phyloP scores from a whole-genome alignment of 2,329 filamentous ascomycete species.

The Mycocentrospora acerina region DNA sequence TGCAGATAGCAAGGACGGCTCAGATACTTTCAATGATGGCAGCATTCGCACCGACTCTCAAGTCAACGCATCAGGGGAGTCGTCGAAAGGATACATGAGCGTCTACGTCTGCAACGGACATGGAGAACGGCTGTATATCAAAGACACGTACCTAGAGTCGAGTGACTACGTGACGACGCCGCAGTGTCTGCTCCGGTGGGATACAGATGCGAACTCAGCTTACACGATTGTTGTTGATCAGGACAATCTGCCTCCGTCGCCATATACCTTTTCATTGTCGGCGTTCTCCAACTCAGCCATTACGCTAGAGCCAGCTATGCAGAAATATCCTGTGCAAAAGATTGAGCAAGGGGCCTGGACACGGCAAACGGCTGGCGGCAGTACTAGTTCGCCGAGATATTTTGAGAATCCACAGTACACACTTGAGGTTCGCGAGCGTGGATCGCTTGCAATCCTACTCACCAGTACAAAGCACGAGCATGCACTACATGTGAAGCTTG shows the following conservation, averaged over 20 bases:
- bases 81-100: slow-evolving; percentile 74
- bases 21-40: slow-evolving; percentile 36
- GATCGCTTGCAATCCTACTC: slow-evolving; percentile 71
- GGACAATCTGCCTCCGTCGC: slow-evolving; percentile 70
- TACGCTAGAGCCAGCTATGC: slow-evolving; percentile 60
- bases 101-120: slow-evolving; percentile 75
- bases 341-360: slow-evolving; percentile 72
- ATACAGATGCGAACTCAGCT: slow-evolving; percentile 53
- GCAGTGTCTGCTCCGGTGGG: slow-evolving; percentile 80
- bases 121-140: slow-evolving; percentile 72
- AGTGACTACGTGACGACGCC: slow-evolving; percentile 92
- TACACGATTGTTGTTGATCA: slow-evolving; percentile 74
- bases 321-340: slow-evolving; percentile 61
- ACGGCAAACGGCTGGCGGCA: slow-evolving; percentile 78
- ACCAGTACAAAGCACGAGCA: slow-evolving; percentile 67
- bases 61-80: slow-evolving; percentile 28
- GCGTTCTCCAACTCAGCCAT: slow-evolving; percentile 71
- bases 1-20: slow-evolving; percentile 38
- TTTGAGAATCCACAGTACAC: slow-evolving; percentile 86
- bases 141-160: slow-evolving; percentile 69
- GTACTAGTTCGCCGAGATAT: slow-evolving; percentile 73
- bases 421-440: slow-evolving; percentile 58
- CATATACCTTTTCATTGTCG: slow-evolving; percentile 84
- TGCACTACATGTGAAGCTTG: slow-evolving; percentile 80
- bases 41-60: slow-evolving; percentile 25